Conservation (phyloP, 495 filamentous ascomycete species). For the Evansstolkia leycettana region DNA sequence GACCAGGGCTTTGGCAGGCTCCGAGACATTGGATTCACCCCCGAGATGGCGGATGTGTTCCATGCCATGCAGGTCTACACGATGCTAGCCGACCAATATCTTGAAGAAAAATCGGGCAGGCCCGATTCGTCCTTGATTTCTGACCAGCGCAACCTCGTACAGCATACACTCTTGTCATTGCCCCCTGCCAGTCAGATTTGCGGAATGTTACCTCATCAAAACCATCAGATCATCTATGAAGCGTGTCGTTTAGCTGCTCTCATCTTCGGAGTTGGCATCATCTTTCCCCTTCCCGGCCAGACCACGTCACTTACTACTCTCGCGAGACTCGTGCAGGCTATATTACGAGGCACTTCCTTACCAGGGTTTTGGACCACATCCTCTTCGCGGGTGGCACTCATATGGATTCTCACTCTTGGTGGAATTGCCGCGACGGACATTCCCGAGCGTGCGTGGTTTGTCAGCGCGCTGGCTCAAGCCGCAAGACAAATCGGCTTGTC, state of each 20-base stretch:
- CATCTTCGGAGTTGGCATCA: slow-evolving; percentile 24
- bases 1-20: slow-evolving; percentile 16
- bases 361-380: slow-evolving; percentile 13
- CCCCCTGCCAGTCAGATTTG: slow-evolving; percentile 12
- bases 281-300: slow-evolving; percentile 28
- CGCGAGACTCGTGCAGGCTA: slow-evolving; percentile 11
- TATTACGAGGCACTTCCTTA: slow-evolving; percentile 7
- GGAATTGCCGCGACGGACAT: slow-evolving; percentile 21
- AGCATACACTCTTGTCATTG: slow-evolving; percentile 19
- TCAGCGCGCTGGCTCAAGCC: slow-evolving; percentile 10
- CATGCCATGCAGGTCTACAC: slow-evolving; percentile 20
- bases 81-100: slow-evolving; percentile 12
- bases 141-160: slow-evolving; percentile 27
- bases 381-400: slow-evolving; percentile 9
- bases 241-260: slow-evolving; percentile 22
- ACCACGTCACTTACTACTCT: slow-evolving; percentile 20
- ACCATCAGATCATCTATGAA: slow-evolving; percentile 20
- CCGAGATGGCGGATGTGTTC: slow-evolving; percentile 18
- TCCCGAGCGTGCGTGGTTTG: slow-evolving; percentile 20
- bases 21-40: slow-evolving; percentile 18
- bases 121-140: slow-evolving; percentile 16
- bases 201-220: slow-evolving; percentile 5
- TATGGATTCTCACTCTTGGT: slow-evolving; percentile 26
- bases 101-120: not conserved
- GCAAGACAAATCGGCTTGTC: slow-evolving; percentile 8